Evolutionary conservation across 176 grass and related monocot species (phyloP).

Genomic region (Alloteropsis semialata): DNA sequence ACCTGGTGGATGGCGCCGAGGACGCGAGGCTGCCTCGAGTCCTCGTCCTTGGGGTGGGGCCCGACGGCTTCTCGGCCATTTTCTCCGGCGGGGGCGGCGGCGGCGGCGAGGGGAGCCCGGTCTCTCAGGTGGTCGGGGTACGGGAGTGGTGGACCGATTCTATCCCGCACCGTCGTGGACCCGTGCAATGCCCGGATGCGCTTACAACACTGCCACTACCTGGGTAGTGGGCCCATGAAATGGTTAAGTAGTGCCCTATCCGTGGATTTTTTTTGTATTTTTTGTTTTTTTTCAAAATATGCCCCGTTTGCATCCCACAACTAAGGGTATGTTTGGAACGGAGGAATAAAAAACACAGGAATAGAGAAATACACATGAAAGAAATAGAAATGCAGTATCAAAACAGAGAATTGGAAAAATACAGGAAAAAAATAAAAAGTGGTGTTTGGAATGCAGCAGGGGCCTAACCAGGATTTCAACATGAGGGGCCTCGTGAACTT

Average conservation of each 20-base stretch:
- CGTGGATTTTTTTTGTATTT: not conserved
- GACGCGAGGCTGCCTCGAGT: constrained; percentile 37
- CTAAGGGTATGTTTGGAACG: no score
- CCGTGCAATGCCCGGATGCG: constrained; percentile 17
- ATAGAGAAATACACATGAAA: no score
- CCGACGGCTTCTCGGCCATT: constrained; percentile 46
- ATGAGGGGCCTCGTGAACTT: no score
- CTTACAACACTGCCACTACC: not conserved
- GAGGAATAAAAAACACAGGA: no score
- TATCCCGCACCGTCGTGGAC: constrained; percentile 29
- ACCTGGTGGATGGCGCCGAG: constrained; percentile 45
- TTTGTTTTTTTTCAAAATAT: not conserved
- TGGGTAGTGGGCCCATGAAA: constrained; percentile 23
- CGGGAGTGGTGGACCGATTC: constrained; percentile 34
- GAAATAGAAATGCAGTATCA: no score
- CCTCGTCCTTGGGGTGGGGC: constrained; percentile 22
- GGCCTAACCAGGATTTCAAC: no score
- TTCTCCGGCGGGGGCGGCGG: constrained; percentile 13
- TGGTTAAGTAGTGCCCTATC: not conserved
- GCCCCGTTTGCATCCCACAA: no score
- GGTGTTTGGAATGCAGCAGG: no score
- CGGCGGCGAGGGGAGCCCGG: constrained; percentile 14
- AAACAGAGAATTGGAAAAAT: no score
- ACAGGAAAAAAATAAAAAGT: no score
- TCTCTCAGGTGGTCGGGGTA: not conserved